Base-by-base conservation (phyloP, 768 basidiomycete genomes). In the Lentinula raphanica region DNA sequence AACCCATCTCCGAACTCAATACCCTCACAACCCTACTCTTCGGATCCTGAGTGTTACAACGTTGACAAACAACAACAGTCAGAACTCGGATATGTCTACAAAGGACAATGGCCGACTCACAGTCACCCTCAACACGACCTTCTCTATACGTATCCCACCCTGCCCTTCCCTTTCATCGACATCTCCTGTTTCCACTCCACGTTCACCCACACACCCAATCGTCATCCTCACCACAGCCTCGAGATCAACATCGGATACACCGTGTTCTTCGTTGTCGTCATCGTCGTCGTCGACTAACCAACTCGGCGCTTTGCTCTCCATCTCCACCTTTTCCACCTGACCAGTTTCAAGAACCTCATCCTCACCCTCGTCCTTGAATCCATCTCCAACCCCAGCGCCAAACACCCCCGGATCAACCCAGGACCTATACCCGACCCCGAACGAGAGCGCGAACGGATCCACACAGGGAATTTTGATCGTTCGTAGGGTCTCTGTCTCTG, bases 391-490 rank as follows among this genome's bases (percentile, higher is more conserved):
- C 79, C 79, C 21, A 63, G 63, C n/a, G n/a, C n/a, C n/a, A n/a
- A n/a, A n/a, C n/a, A n/a, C n/a, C n/a, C n/a, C n/a, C n/a, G n/a
- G n/a, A n/a, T n/a, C n/a, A n/a, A n/a, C n/a, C n/a, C 45, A 90
- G 62, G 67, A 88, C 55, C 72, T 69, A 62, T 92, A 94, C 1
- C 67, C 68, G 9, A 88, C 79, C 6, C 75, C 74, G 61, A 85
- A 84, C 2, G 68, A 72, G 17, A 79, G 71, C 35, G 73, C 74
- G 58, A 97, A 76, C 0, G 91, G 83, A 5, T 78, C 76, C n/a
- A 84, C 72, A 0, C 86, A 83, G 2, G 87, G 82, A 13, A 98
- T 78, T 5, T 77, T 69, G 13, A 95, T 67, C 9, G 90, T 87
- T 59, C 79, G 81, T 48, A 90, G 72, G 0, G 79, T 79, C 66